These are phyloP conservation scores for Penicillium bovifimosum DNA, from an alignment of 495 filamentous ascomycete genomes.

Conservation along the genomic window DNA sequence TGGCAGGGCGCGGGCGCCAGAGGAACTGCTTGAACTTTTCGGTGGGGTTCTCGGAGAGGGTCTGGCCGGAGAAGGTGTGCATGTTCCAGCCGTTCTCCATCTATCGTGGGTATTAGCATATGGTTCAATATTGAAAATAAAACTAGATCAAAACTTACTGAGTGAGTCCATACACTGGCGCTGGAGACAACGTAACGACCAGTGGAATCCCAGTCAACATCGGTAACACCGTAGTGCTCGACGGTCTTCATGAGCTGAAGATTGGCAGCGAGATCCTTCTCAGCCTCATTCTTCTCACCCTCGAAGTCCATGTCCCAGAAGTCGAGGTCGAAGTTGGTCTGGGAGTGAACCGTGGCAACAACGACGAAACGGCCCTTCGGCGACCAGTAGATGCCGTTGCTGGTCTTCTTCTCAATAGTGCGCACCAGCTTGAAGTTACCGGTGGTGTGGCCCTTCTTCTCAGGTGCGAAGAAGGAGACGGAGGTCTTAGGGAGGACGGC, in stretches of 20 bases:
- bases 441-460: conserved; percentile 74
- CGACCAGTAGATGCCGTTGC: conserved; percentile 99
- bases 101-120: conserved; percentile 48
- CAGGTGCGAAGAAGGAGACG: conserved; percentile 92
- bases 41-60: conserved; percentile 84
- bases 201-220: conserved; percentile 96
- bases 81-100: conserved; percentile 99
- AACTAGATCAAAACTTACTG: conserved; percentile 51
- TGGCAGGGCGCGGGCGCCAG: conserved; percentile 88
- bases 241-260: conserved; percentile 84
- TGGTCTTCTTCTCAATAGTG: conserved; percentile 96
- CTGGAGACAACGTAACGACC: conserved; percentile 89
- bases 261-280: conserved; percentile 93
- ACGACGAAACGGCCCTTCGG: conserved; percentile 92
- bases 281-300: conserved; percentile 84
- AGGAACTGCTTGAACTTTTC: conserved; percentile 97
- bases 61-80: conserved; percentile 89
- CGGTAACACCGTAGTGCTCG: conserved; percentile 96
- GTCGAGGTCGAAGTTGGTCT: conserved; percentile 89
- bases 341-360: conserved; percentile 84
- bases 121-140: background rate
- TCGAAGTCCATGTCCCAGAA: conserved; percentile 98
- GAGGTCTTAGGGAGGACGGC: conserved; percentile 91
- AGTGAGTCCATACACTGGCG: conserved; percentile 91
- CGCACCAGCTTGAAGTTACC: conserved; percentile 95